A percentile compares a stretch with the other conserved stretches of the same genome.
Conservation (phyloP, 371 early-diverging fungal genomes). For the Circinella minor region DNA sequence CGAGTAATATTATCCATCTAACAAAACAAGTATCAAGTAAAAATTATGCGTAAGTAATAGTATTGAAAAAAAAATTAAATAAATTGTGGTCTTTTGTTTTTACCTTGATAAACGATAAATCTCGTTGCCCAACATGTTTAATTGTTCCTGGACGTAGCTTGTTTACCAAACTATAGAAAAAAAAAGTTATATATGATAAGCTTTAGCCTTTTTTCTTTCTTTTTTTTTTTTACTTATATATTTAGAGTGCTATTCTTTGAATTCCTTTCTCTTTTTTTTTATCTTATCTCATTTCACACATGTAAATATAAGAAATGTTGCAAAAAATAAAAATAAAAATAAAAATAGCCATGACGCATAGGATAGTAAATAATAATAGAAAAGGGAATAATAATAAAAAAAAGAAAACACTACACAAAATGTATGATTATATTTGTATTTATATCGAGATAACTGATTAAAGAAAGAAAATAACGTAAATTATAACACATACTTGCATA, state of each 20-base stretch:
- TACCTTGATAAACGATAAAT: constrained; percentile 50
- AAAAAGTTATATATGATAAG: too few species aligned
- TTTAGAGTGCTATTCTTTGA: background rate
- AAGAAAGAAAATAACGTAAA: background rate
- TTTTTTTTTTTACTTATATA: too few species aligned
- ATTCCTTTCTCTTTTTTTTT: constrained; percentile 11
- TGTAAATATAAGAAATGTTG: background rate
- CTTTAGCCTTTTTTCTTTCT: too few species aligned
- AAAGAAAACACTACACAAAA: too few species aligned
- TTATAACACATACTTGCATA: constrained; percentile 48
- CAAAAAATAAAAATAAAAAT: too few species aligned
- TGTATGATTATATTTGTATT: too few species aligned
- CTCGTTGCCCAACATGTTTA: constrained; percentile 48
- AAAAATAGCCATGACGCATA: background rate
- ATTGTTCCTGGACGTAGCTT: constrained; percentile 51
- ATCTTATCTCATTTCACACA: background rate
- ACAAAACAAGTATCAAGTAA: background rate
- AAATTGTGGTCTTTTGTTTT: background rate
- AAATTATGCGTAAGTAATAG: background rate
- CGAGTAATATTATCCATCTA: constrained; percentile 87
- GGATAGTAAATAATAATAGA: background rate
- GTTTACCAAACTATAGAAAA: constrained; percentile 43
- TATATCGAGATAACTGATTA: background rate
- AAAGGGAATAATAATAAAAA: background rate
- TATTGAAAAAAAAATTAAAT: background rate